Percentiles rank a stretch among this genome's conserved stretches.
These are phyloP conservation scores for Malus hybrid DNA, from an alignment of 331 rosid genomes.

Conservation along the genomic window DNA sequence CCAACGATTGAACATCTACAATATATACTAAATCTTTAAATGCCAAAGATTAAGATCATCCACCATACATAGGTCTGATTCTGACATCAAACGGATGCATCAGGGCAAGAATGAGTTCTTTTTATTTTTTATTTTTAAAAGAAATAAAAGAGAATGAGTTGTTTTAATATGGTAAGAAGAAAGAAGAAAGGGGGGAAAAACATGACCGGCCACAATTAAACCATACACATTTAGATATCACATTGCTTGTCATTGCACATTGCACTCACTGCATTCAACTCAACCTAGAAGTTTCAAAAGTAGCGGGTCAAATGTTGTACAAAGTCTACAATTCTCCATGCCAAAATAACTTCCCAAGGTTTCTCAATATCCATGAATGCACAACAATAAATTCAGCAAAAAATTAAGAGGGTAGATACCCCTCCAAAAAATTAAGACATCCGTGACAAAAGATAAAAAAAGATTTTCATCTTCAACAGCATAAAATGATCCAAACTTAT, in stretches of 20 bases:
- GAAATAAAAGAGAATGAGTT: neutral
- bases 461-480: neutral
- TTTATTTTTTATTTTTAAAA: too few relatives aligned
- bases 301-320: neutral
- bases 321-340: neutral
- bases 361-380: neutral
- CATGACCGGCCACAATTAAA: neutral
- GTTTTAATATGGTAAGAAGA: neutral
- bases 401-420: too few relatives aligned
- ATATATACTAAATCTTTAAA: neutral
- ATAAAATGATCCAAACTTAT: neutral
- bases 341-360: neutral
- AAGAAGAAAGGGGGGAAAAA: neutral
- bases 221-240: neutral
- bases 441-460: neutral
- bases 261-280: neutral
- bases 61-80: neutral
- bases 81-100: neutral
- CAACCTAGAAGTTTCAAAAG: neutral
- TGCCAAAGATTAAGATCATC: neutral
- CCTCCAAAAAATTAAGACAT: too few relatives aligned
- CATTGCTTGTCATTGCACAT: neutral
- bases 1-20: neutral
- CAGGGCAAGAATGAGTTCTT: neutral
- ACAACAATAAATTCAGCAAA: neutral